A percentile compares a stretch with the other conserved stretches of the same genome.
phyloP scores from a whole-genome alignment of 2,329 filamentous ascomycete genomes.

The Beauveria medogensis region DNA sequence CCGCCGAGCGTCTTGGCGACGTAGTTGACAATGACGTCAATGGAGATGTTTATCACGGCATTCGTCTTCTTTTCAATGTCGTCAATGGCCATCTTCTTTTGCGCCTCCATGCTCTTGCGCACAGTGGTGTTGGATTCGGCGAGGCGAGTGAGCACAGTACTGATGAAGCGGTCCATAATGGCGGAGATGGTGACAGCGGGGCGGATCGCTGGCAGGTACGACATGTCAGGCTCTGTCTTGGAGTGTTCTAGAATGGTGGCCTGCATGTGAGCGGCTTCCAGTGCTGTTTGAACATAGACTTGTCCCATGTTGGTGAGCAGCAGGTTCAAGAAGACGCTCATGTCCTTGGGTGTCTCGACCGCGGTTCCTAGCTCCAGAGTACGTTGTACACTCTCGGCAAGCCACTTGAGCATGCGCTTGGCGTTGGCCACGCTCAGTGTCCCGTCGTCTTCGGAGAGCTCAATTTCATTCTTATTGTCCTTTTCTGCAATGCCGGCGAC shows the following conservation, averaged over 20 bases:
- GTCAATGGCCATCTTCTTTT: slow-evolving; percentile 63
- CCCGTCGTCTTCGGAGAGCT: slow-evolving; percentile 85
- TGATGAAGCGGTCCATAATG: slow-evolving; percentile 87
- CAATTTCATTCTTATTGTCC: slow-evolving; percentile 75
- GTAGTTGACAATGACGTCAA: slow-evolving; percentile 68
- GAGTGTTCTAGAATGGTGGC: slow-evolving; percentile 68
- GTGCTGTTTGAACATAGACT: slow-evolving; percentile 61
- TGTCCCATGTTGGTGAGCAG: slow-evolving; percentile 83
- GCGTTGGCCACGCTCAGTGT: slow-evolving; percentile 73
- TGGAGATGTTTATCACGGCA: slow-evolving; percentile 46
- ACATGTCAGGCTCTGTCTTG: slow-evolving; percentile 81
- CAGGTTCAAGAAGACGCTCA: slow-evolving; percentile 74
- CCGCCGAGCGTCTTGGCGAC: slow-evolving; percentile 60
- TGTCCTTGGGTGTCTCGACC: slow-evolving; percentile 88
- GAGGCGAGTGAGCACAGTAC: slow-evolving; percentile 81
- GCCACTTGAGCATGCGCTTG: slow-evolving; percentile 97
- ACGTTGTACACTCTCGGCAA: slow-evolving; percentile 87
- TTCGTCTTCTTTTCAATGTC: slow-evolving; percentile 79
- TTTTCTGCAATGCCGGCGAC: slow-evolving; percentile 77
- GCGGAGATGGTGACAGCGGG: slow-evolving; percentile 83
- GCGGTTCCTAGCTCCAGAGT: slow-evolving; percentile 84
- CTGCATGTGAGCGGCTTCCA: slow-evolving; percentile 64
- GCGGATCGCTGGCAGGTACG: slow-evolving; percentile 70
- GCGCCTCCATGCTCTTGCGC: slow-evolving; percentile 79
- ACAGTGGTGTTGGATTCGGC: slow-evolving; percentile 87